Percentiles rank a stretch among this genome's conserved stretches.
phyloP scores from a whole-genome alignment of 2,329 filamentous ascomycete species.

The Neurospora sp. region DNA sequence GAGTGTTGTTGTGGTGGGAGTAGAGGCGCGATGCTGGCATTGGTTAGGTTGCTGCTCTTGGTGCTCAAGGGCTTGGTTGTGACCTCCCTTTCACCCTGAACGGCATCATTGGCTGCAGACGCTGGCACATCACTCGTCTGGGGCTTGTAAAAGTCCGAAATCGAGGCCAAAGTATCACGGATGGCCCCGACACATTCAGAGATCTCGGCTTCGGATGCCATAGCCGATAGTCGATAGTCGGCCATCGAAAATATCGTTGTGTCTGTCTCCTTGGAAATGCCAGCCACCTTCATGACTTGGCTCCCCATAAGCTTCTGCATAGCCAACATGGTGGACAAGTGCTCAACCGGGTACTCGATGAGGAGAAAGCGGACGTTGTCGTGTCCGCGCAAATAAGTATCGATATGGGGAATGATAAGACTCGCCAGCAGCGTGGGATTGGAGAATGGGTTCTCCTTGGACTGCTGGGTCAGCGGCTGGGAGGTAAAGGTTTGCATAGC shows the following conservation, averaged over 20 bases:
- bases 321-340: slow-evolving; percentile 46
- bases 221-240: slow-evolving; percentile 47
- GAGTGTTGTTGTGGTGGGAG: slow-evolving; percentile 5
- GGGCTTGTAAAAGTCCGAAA: slow-evolving; percentile 35
- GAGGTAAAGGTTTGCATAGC: slow-evolving; percentile 49
- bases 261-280: slow-evolving; percentile 39
- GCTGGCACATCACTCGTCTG: slow-evolving; percentile 17
- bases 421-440: slow-evolving; percentile 46
- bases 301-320: slow-evolving; percentile 48
- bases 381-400: slow-evolving; percentile 47
- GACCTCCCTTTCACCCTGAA: background rate
- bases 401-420: slow-evolving; percentile 50
- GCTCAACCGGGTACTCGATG: slow-evolving; percentile 47
- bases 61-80: background rate
- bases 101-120: background rate
- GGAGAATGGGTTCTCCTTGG: slow-evolving; percentile 43
- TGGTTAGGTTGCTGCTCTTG: background rate
- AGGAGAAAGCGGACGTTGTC: slow-evolving; percentile 45
- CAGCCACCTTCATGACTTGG: slow-evolving; percentile 48
- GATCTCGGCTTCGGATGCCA: slow-evolving; percentile 44
- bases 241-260: slow-evolving; percentile 33
- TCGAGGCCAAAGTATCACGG: slow-evolving; percentile 37
- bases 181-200: slow-evolving; percentile 43
- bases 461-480: slow-evolving; percentile 39
- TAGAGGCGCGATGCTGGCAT: background rate